phyloP scores from a whole-genome alignment of 2,329 filamentous ascomycete genomes.

The Coniochaeta sp. region DNA sequence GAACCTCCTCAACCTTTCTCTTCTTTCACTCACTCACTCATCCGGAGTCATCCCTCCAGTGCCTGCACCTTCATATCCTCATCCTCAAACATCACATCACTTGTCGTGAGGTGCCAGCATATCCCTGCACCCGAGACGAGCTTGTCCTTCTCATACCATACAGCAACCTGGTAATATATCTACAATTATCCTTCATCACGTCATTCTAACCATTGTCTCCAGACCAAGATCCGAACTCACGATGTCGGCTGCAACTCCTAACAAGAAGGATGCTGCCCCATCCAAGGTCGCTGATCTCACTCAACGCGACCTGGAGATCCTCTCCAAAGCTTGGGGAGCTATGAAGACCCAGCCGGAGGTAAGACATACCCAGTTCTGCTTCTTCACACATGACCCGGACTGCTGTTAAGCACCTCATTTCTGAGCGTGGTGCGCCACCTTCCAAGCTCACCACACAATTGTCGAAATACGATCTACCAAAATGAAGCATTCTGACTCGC shows the following conservation, averaged over 20 bases:
- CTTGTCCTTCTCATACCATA: neutral
- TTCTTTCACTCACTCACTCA: neutral
- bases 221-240: neutral
- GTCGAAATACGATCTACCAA: neutral
- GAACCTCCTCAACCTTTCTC: neutral
- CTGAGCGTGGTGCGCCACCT: no score
- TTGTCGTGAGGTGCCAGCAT: no score
- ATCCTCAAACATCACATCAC: neutral
- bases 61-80: neutral
- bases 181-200: neutral
- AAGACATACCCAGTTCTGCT: conserved; percentile 1
- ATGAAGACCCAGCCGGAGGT: conserved; percentile 18
- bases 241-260: neutral
- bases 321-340: conserved; percentile 16
- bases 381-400: no score
- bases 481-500: neutral
- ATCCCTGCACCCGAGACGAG: neutral
- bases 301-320: conserved; percentile 16
- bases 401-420: no score
- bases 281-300: conserved; percentile 7
- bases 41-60: no score
- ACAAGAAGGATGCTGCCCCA: neutral
- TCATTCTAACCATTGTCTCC: neutral
- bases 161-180: neutral
- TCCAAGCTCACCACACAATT: no score